Percentiles rank a stretch among this genome's conserved stretches.
Evolutionary conservation across 352 stramenopile genomes (phyloP).

Genomic region (Paralagenidium karlingii): DNA sequence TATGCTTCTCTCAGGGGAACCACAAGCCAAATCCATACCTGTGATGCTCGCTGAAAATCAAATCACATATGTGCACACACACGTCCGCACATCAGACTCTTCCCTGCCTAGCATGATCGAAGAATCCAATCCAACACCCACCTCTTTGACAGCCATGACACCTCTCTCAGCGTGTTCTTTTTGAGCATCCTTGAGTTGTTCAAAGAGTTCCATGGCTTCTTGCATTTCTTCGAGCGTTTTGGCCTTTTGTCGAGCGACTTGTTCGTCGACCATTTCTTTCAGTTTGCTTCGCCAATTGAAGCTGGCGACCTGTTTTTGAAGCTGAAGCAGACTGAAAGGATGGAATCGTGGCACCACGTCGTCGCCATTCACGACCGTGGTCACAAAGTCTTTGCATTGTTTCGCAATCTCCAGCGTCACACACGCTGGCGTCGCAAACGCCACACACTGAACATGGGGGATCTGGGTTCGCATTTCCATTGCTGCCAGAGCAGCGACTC

Average conservation of each 20-base stretch:
- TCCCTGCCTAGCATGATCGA: no score
- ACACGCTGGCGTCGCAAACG: constrained; percentile 59
- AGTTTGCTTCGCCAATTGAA: constrained; percentile 58
- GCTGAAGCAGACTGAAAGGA: constrained; percentile 47
- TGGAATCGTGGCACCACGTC: constrained; percentile 74
- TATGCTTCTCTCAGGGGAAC: no score
- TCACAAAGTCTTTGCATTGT: constrained; percentile 42
- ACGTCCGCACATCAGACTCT: no score
- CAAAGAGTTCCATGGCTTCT: constrained; percentile 28
- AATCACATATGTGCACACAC: background rate
- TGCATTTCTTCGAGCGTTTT: constrained; percentile 29
- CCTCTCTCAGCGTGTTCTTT: background rate
- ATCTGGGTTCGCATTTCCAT: constrained; percentile 33
- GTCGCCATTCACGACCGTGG: constrained; percentile 61
- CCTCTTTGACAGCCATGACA: background rate
- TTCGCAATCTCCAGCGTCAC: constrained; percentile 45
- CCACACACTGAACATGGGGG: constrained; percentile 39
- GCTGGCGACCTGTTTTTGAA: constrained; percentile 45
- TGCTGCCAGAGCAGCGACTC: constrained; percentile 44
- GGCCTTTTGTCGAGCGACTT: constrained; percentile 42
- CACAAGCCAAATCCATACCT: background rate
- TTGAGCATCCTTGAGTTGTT: constrained; percentile 2
- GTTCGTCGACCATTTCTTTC: constrained; percentile 37
- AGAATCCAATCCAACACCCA: background rate
- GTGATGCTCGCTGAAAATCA: background rate